Base-by-base conservation (phyloP, 2,329 filamentous ascomycete genomes). In the Ophiostoma piceae region DNA sequence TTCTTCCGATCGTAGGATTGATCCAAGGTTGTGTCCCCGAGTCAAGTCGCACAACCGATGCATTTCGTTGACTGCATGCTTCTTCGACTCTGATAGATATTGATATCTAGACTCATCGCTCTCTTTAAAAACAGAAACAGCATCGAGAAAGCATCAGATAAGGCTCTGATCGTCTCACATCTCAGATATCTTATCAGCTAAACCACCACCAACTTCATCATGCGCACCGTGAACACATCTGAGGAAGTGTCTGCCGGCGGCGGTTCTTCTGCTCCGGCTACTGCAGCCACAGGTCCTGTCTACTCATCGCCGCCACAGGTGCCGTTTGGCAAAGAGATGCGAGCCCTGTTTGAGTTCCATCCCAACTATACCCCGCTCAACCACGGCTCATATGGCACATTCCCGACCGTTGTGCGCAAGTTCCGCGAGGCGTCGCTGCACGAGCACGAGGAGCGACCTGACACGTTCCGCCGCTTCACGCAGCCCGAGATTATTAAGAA, bases 301-400 rank as follows among this genome's bases (percentile, higher is more conserved):
- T 47, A 14, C 14, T 41, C 22, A 22, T 62, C 57, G 26, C 57
- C 22, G 12, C 57, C 57, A 62, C 22, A 62, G 57, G 57, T 62
- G 14, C 57, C 72, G 41, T 74, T 74, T 70, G 73, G 73, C 72
- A 71, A 71, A 66, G 60, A 68, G 74, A 77, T 78, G 75, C 76
- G 76, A 35, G 73, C 73, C 19, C 75, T 78, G 57, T 79, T 79
- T 72, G 73, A 71, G 66, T 79, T 78, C 54, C 75, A 76, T 16
- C 62, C 73, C 6, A 74, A 73, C 19, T 79, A 79, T 68, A 76
- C 73, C 67, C 68, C 67, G 67, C 71, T 79, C 43, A 79, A 79
- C 71, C 78, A 79, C 62, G 87, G 90, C 69, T 91, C 89, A 1
- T 92, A 88, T 76, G 90, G 90, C 19, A 85, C 88, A 0, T 87